Percentiles rank a stretch among this genome's conserved stretches.
phyloP scores from a whole-genome alignment of 106 monocot genomes.

The Apostasia shenzhenica region DNA sequence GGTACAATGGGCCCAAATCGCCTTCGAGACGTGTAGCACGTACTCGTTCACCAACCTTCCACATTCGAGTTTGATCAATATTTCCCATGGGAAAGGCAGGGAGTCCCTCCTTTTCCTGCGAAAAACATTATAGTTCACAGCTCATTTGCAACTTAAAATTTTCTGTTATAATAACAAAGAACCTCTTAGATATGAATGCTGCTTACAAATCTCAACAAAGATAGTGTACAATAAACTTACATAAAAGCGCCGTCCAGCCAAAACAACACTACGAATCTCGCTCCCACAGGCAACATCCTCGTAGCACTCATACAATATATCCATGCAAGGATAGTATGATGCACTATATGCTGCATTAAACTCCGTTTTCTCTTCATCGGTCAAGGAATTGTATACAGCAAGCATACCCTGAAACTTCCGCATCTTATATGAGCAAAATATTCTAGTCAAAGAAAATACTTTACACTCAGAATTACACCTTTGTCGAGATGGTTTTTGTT shows the following conservation, averaged over 20 bases:
- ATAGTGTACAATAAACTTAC: slow-evolving; percentile 23
- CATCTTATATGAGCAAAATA: not conserved
- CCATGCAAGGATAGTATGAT: slow-evolving; percentile 86
- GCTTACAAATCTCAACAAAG: not conserved
- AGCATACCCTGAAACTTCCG: slow-evolving; percentile 61
- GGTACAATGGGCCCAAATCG: slow-evolving; percentile 76
- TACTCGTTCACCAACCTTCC: slow-evolving; percentile 85
- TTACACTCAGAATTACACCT: slow-evolving; percentile 29
- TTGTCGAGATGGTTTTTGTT: slow-evolving; percentile 76
- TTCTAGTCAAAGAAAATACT: not conserved
- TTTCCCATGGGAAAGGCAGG: slow-evolving; percentile 94
- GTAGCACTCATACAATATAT: slow-evolving; percentile 86
- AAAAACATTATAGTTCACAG: not conserved
- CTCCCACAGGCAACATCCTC: slow-evolving; percentile 80
- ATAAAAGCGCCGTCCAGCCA: slow-evolving; percentile 78
- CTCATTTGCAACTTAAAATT: not conserved
- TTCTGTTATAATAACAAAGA: not conserved
- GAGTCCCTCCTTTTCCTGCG: slow-evolving; percentile 79
- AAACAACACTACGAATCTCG: slow-evolving; percentile 82
- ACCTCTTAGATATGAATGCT: not conserved
- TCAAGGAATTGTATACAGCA: slow-evolving; percentile 66
- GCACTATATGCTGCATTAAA: slow-evolving; percentile 76
- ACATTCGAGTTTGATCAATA: slow-evolving; percentile 87
- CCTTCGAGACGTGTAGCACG: slow-evolving; percentile 53
- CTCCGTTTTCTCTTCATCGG: slow-evolving; percentile 77